A percentile compares a stretch with the other conserved stretches of the same genome.
Conservation (phyloP, 1,284 basidiomycete species). For the Puccinia novopanici region DNA sequence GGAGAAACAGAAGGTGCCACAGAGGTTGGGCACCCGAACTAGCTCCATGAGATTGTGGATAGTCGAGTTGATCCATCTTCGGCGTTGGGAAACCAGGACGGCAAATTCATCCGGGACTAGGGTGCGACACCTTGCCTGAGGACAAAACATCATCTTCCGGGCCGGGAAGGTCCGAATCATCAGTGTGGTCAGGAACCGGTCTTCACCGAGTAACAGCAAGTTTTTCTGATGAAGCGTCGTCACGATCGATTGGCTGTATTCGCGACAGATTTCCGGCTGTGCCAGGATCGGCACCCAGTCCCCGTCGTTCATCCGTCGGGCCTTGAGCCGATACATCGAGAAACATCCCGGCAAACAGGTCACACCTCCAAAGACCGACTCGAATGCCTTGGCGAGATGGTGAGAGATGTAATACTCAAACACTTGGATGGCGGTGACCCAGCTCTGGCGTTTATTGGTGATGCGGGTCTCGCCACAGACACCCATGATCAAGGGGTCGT, state of each 20-base stretch:
- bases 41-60: slow-evolving; percentile 99
- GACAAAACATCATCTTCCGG: slow-evolving; percentile 98
- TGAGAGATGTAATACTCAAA: slow-evolving; percentile 91
- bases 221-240: slow-evolving; percentile 98
- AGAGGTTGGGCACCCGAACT: slow-evolving; percentile 91
- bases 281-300: slow-evolving; percentile 98
- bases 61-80: slow-evolving; percentile 97
- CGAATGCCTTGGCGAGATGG: slow-evolving; percentile 96
- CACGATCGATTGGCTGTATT: slow-evolving; percentile 92
- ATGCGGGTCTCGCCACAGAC: slow-evolving; percentile 98
- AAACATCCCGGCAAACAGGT: slow-evolving; percentile 98
- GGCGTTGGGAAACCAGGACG: slow-evolving; percentile 88
- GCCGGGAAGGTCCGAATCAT: slow-evolving; percentile 89
- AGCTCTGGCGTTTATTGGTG: slow-evolving; percentile 93
- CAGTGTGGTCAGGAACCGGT: slow-evolving; percentile 95
- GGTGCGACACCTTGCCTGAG: slow-evolving; percentile 91
- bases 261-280: slow-evolving; percentile 94
- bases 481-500: slow-evolving; percentile 98
- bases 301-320: slow-evolving; percentile 78
- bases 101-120: slow-evolving; percentile 93
- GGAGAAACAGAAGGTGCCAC: slow-evolving; percentile 62
- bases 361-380: slow-evolving; percentile 98
- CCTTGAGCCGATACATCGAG: slow-evolving; percentile 98
- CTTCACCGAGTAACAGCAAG: slow-evolving; percentile 90
- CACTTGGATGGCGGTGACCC: slow-evolving; percentile 98